Evolutionary conservation across 1,139 yeast genomes (phyloP).

Genomic region (Diutina rugosa): DNA sequence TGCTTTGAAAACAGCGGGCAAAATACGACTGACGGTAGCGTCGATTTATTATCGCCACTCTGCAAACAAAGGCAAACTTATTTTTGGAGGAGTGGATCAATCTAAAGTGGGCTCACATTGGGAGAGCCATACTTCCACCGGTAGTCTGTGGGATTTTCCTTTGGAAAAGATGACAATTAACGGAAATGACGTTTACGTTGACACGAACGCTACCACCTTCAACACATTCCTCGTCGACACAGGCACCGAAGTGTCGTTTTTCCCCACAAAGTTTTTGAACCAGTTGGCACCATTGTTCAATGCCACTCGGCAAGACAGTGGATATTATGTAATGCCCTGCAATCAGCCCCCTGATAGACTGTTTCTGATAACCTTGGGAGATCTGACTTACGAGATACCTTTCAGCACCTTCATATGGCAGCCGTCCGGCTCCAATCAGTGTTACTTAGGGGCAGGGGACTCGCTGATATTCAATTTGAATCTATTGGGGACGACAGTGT

Average conservation of each 20-base stretch:
- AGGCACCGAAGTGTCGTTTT: neutral
- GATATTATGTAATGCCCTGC: constrained; percentile 3
- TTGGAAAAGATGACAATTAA: neutral
- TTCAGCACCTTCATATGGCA: constrained; percentile 4
- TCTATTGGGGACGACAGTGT: neutral
- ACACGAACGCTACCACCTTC: neutral
- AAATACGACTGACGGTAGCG: neutral
- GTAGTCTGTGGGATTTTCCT: neutral
- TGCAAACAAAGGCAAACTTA: neutral
- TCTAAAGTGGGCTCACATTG: neutral
- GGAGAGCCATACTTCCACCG: neutral
- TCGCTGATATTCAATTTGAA: neutral
- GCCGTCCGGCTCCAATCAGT: neutral
- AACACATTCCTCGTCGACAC: neutral
- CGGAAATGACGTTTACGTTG: neutral
- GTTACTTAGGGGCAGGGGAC: neutral
- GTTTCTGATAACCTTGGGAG: constrained; percentile 3
- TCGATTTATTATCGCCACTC: neutral
- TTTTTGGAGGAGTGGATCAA: neutral
- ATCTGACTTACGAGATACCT: constrained; percentile 6
- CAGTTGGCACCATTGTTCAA: neutral
- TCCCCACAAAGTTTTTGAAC: neutral
- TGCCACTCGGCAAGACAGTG: neutral
- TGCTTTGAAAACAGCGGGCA: neutral
- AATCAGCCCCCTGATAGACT: constrained; percentile 2